Evolutionary conservation across 2,329 filamentous ascomycete genomes (phyloP).

Genomic region (Ophiocordyceps robertsii): DNA sequence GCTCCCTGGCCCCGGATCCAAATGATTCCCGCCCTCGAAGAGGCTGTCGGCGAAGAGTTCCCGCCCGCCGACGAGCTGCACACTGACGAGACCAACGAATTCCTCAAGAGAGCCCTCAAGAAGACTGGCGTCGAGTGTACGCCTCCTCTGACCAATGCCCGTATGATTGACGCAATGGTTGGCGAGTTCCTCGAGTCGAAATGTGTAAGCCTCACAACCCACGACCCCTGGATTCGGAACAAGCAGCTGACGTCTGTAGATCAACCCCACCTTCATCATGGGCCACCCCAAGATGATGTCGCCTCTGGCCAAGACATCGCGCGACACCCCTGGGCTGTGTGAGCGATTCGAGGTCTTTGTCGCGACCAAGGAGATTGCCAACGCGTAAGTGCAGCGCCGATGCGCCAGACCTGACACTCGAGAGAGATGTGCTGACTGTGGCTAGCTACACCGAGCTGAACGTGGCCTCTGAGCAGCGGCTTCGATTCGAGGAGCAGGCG

Average conservation of each 20-base stretch:
- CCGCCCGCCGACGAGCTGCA: slow-evolving; percentile 80
- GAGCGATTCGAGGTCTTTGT: slow-evolving; percentile 98
- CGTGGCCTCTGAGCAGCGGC: slow-evolving; percentile 86
- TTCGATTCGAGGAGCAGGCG: slow-evolving; percentile 81
- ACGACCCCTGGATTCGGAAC: not conserved
- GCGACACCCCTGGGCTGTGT: slow-evolving; percentile 67
- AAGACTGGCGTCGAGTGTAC: slow-evolving; percentile 86
- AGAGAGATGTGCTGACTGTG: not conserved
- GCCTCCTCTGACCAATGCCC: slow-evolving; percentile 79
- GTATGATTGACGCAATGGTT: slow-evolving; percentile 91
- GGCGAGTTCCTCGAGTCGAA: slow-evolving; percentile 93
- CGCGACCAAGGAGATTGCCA: slow-evolving; percentile 64
- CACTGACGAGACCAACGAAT: slow-evolving; percentile 77
- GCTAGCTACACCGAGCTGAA: slow-evolving; percentile 71
- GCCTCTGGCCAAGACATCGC: slow-evolving; percentile 90
- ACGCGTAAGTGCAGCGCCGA: slow-evolving; percentile 38
- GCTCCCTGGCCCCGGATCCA: slow-evolving; percentile 85
- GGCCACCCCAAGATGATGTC: slow-evolving; percentile 62
- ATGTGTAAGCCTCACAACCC: slow-evolving; percentile 33
- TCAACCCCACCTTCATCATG: slow-evolving; percentile 63
- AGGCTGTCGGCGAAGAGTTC: slow-evolving; percentile 86
- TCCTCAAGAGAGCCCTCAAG: slow-evolving; percentile 71
- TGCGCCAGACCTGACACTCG: not conserved
- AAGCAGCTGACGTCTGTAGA: slow-evolving; percentile 7
- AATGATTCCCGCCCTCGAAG: slow-evolving; percentile 80